These are phyloP conservation scores for Sclerotinia trifoliorum DNA, from an alignment of 2,329 filamentous ascomycete genomes.

Conservation along the genomic window DNA sequence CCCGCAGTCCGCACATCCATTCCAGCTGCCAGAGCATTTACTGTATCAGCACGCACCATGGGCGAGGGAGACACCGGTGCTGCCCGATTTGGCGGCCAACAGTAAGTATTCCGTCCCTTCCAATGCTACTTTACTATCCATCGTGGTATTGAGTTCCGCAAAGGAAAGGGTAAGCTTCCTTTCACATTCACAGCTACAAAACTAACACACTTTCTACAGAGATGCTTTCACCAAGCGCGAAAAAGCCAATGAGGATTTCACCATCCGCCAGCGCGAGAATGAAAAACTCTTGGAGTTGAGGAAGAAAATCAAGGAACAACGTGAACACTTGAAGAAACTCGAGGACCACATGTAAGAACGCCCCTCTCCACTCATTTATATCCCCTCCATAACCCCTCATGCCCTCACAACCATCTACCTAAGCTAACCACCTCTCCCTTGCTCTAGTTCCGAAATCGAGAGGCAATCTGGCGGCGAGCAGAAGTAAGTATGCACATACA, in stretches of 20 bases:
- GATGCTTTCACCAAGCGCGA: slow-evolving; percentile 94
- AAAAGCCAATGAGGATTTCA: slow-evolving; percentile 53
- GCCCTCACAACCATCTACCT: not conserved
- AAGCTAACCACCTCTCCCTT: slow-evolving; percentile 25
- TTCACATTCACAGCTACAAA: not conserved
- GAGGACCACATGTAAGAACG: slow-evolving; percentile 79
- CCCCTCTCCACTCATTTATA: not conserved
- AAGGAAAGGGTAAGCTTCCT: slow-evolving; percentile 6
- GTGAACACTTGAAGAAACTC: slow-evolving; percentile 79
- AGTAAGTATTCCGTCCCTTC: slow-evolving; percentile 27
- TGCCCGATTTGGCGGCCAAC: slow-evolving; percentile 30
- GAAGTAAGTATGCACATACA: slow-evolving; percentile 36
- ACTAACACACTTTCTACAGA: slow-evolving; percentile 48
- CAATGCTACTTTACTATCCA: slow-evolving; percentile 1
- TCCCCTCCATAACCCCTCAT: not conserved
- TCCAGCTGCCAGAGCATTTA: slow-evolving; percentile 51
- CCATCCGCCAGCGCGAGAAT: slow-evolving; percentile 25
- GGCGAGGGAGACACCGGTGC: slow-evolving; percentile 58
- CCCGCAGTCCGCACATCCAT: slow-evolving; percentile 46
- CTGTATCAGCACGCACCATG: slow-evolving; percentile 49
- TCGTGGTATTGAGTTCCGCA: slow-evolving; percentile 9
- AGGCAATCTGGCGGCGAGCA: slow-evolving; percentile 54
- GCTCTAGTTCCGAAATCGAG: slow-evolving; percentile 70
- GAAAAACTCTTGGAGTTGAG: slow-evolving; percentile 66
- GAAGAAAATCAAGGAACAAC: slow-evolving; percentile 72